Percentiles rank a stretch among this genome's conserved stretches.
These are phyloP conservation scores for Colletotrichum sublineola DNA, from an alignment of 2,329 filamentous ascomycete species.

Conservation along the genomic window DNA sequence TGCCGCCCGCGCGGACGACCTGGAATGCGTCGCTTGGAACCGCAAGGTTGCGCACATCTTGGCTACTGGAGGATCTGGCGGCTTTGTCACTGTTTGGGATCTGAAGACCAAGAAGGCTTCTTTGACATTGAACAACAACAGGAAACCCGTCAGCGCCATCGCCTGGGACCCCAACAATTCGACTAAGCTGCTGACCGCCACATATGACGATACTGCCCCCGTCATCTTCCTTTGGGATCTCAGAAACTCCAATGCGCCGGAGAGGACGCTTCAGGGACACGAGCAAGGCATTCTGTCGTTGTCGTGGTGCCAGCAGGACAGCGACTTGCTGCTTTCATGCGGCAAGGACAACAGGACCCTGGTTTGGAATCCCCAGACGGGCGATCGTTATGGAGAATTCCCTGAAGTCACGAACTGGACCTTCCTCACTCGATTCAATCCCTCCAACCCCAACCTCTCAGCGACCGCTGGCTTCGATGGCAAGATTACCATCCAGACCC, in stretches of 20 bases:
- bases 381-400: conserved; percentile 89
- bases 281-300: conserved; percentile 93
- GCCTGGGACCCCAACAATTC: conserved; percentile 97
- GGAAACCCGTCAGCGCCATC: conserved; percentile 94
- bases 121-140: conserved; percentile 92
- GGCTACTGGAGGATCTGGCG: conserved; percentile 91
- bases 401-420: conserved; percentile 99
- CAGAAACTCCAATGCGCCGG: conserved; percentile 94
- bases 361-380: conserved; percentile 95
- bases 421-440: conserved; percentile 94
- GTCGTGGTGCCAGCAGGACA: conserved; percentile 95
- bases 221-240: conserved; percentile 95
- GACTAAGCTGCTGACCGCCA: conserved; percentile 93
- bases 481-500: conserved; percentile 92
- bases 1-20: conserved; percentile 91
- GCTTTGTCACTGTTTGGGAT: conserved; percentile 98
- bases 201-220: conserved; percentile 88
- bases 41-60: conserved; percentile 97
- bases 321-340: conserved; percentile 88
- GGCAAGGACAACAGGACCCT: conserved; percentile 97
- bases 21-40: conserved; percentile 98
- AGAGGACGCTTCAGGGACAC: conserved; percentile 89
- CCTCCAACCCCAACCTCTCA: conserved; percentile 89
- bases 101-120: conserved; percentile 98
- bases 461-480: conserved; percentile 98